phyloP scores from a whole-genome alignment of 2,329 filamentous ascomycete genomes.

The Harringtonia aguacate region DNA sequence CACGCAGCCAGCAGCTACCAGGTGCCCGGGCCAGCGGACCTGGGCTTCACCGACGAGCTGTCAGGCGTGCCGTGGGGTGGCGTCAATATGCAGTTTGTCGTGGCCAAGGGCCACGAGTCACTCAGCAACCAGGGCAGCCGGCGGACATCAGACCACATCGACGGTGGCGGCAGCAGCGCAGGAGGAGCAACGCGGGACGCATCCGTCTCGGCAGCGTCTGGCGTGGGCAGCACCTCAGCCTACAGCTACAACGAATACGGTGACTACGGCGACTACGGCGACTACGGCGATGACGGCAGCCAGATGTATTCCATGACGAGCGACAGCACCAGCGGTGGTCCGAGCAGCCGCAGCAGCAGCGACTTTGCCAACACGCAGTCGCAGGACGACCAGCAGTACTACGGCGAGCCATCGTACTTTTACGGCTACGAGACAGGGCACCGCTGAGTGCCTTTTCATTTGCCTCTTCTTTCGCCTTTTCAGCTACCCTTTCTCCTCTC shows the following conservation, averaged over 20 bases:
- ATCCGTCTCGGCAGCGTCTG: too few relatives aligned
- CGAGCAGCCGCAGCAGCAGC: constrained; percentile 9
- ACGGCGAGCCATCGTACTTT: constrained; percentile 8
- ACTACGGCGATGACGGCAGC: neutral
- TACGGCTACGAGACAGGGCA: constrained; percentile 8
- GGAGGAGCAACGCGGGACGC: too few relatives aligned
- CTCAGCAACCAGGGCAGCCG: constrained; percentile 32
- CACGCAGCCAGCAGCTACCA: constrained; percentile 55
- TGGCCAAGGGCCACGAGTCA: constrained; percentile 38
- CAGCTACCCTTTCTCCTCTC: neutral
- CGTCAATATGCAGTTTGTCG: constrained; percentile 46
- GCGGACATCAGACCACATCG: constrained; percentile 21
- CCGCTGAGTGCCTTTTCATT: neutral
- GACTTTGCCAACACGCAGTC: constrained; percentile 3
- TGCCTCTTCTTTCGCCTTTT: neutral
- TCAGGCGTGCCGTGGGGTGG: constrained; percentile 66
- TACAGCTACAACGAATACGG: neutral
- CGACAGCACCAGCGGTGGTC: neutral
- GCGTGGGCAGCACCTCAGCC: neutral
- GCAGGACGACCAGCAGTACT: constrained; percentile 3
- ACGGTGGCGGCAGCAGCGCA: constrained; percentile 16
- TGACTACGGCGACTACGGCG: neutral
- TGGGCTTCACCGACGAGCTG: constrained; percentile 37
- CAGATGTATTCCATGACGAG: neutral
- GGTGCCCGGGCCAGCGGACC: constrained; percentile 46